Base-by-base conservation (phyloP, 768 basidiomycete genomes). In the Pleurotus eryngii region DNA sequence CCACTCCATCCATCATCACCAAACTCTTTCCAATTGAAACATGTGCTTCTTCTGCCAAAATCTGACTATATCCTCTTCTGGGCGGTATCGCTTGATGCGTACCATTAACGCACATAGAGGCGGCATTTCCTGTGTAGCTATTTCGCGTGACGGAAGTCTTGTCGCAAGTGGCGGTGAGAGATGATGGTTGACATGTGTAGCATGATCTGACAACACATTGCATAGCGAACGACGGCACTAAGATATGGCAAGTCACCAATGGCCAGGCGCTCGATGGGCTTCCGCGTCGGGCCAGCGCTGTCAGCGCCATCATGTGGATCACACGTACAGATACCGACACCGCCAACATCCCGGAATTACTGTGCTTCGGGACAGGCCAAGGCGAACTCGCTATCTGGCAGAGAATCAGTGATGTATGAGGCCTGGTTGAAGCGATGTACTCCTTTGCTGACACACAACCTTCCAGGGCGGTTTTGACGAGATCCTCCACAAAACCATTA, bases 161-260 rank as follows among this genome's bases (percentile, higher is more conserved):
- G 43, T 66, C 7, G 64, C 57, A 3, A 66, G 65, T 57, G 62
- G 63, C 3, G 64, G 65, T 56, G 55, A 46, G 55, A 56, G n/a
- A 11, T 56, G 8, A 11, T 18, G 46, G 15, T 11, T 2, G 9
- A 30, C 18, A 48, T 14, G 1, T 30, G 47, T 35, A 35, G 30
- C 8, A 35, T 35, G 30, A 35, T 35, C 30, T 35, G 30, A 35
- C 30, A 35, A 35, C 8, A 9, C 30, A 35, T 35, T 35, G 30
- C 30, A 35, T 35, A 35, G 30, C 30, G 8, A 35, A 35, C 7
- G 30, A 35, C 8, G 30, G 30, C 30, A 35, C 30, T 35, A 35
- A 35, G 30, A 35, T 35, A 35, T 35, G 30, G 30, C 30, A 35
- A 35, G 30, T 35, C 30, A 2, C 30, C 30, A 35, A 35, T 35